Conservation (phyloP, 768 basidiomycete genomes). For the Terana coerulea region DNA sequence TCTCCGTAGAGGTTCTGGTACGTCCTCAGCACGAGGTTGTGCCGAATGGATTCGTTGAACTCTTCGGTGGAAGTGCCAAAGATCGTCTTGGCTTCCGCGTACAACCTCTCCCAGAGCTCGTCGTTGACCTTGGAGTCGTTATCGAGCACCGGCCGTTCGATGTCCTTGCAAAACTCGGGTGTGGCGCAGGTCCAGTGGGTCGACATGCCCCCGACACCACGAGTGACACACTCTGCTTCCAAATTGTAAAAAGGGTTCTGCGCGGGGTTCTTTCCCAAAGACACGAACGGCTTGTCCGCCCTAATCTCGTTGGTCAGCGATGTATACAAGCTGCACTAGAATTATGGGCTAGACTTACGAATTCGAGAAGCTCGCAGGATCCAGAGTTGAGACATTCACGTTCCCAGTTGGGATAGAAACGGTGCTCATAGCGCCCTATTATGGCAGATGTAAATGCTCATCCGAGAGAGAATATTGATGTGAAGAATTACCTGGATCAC, state of each 20-base stretch:
- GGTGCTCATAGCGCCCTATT: constrained; percentile 15
- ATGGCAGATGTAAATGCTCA: background rate
- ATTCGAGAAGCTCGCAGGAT: constrained; percentile 11
- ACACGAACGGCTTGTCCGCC: background rate
- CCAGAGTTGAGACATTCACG: constrained; percentile 10
- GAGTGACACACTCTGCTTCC: constrained; percentile 21
- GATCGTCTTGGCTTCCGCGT: constrained; percentile 16
- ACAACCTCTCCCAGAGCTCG: constrained; percentile 16
- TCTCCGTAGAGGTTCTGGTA: constrained; percentile 9
- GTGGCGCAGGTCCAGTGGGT: constrained; percentile 25
- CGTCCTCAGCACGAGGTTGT: constrained; percentile 18
- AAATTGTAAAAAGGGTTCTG: constrained; percentile 20
- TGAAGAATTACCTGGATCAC: constrained; percentile 7
- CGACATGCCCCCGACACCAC: constrained; percentile 24
- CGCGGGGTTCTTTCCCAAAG: constrained; percentile 7
- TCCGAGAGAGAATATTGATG: constrained; percentile 1
- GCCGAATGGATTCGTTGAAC: constrained; percentile 23
- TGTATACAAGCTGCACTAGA: background rate
- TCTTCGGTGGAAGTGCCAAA: constrained; percentile 16
- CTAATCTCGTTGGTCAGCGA: background rate
- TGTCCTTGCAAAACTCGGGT: constrained; percentile 9
- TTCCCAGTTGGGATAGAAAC: constrained; percentile 16
- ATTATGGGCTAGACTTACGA: background rate
- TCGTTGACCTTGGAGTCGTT: constrained; percentile 2
- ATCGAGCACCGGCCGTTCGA: constrained; percentile 16